Evolutionary conservation across 2,329 filamentous ascomycete genomes (phyloP).

Genomic region (Dactylonectria estremocensis): DNA sequence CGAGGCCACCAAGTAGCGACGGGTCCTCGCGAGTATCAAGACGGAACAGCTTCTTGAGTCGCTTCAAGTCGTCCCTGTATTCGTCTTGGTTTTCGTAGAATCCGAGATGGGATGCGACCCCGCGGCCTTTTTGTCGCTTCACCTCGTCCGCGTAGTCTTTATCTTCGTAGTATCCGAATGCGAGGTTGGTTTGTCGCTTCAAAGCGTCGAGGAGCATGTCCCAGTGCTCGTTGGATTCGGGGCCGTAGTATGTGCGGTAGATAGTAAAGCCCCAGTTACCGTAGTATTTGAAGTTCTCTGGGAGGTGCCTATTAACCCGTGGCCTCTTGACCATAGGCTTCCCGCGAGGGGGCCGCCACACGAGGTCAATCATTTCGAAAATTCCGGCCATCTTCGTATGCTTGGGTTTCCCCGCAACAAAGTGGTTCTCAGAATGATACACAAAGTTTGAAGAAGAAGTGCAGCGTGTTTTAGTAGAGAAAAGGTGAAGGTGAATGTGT

Average conservation of each 20-base stretch:
- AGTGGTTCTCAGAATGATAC: not conserved
- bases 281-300: slow-evolving; percentile 30
- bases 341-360: slow-evolving; percentile 16
- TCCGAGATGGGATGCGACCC: not conserved
- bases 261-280: slow-evolving; percentile 32
- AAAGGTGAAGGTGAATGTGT: slow-evolving; percentile 5
- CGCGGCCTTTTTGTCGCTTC: not conserved
- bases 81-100: not conserved
- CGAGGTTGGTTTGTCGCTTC: slow-evolving; percentile 15
- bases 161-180: slow-evolving; percentile 9
- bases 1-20: slow-evolving; percentile 3
- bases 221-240: slow-evolving; percentile 21
- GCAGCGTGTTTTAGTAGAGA: slow-evolving; percentile 5
- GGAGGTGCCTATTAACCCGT: slow-evolving; percentile 4
- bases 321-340: slow-evolving; percentile 10
- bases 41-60: slow-evolving; percentile 16
- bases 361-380: slow-evolving; percentile 3
- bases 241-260: too few relatives aligned
- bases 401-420: not conserved
- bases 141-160: not conserved
- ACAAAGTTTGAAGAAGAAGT: slow-evolving; percentile 4
- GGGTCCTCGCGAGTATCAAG: slow-evolving; percentile 12
- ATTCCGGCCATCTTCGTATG: slow-evolving; percentile 14
- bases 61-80: not conserved
- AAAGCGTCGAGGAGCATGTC: slow-evolving; percentile 16